Percentiles rank a stretch among this genome's conserved stretches.
phyloP scores from a whole-genome alignment of 805 yeast genomes.

The Hanseniaspora taiwanica region DNA sequence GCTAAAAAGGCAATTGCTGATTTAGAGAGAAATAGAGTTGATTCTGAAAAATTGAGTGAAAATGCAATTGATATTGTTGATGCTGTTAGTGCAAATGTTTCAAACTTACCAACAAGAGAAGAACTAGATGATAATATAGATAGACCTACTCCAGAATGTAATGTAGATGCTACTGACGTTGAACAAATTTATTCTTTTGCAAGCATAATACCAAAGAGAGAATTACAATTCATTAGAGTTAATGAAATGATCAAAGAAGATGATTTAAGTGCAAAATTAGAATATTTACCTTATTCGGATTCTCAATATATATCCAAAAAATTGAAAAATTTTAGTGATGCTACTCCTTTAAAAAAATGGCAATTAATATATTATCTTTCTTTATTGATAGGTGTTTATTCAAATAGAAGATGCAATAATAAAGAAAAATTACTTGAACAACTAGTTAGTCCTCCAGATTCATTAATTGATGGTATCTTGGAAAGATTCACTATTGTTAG shows the following conservation, averaged over 20 bases:
- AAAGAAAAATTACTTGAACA: slow-evolving; percentile 45
- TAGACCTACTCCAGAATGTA: slow-evolving; percentile 73
- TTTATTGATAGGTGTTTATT: slow-evolving; percentile 65
- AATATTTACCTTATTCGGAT: slow-evolving; percentile 46
- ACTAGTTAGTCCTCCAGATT: slow-evolving; percentile 60
- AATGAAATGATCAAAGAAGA: slow-evolving; percentile 44
- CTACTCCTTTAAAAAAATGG: slow-evolving; percentile 40
- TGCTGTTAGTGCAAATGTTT: slow-evolving; percentile 56
- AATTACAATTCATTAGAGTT: slow-evolving; percentile 51
- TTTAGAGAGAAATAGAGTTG: slow-evolving; percentile 72
- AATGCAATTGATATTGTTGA: slow-evolving; percentile 74
- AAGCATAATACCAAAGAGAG: slow-evolving; percentile 55
- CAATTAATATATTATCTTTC: slow-evolving; percentile 74
- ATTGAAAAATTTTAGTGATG: slow-evolving; percentile 27
- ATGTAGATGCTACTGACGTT: slow-evolving; percentile 67
- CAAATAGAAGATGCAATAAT: slow-evolving; percentile 51
- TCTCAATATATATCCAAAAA: slow-evolving; percentile 44
- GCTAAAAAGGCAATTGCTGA: slow-evolving; percentile 84
- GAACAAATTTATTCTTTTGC: slow-evolving; percentile 71
- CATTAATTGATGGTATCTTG: slow-evolving; percentile 57
- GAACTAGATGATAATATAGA: slow-evolving; percentile 49
- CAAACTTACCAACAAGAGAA: slow-evolving; percentile 56
- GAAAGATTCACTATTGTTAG: slow-evolving; percentile 56
- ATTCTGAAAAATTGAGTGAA: slow-evolving; percentile 64
- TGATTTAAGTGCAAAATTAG: slow-evolving; percentile 37